Evolutionary conservation across 768 basidiomycete genomes (phyloP), one percentile per base, ranked within the genome.

Genomic region (Hortiboletus flavorubellus): DNA sequence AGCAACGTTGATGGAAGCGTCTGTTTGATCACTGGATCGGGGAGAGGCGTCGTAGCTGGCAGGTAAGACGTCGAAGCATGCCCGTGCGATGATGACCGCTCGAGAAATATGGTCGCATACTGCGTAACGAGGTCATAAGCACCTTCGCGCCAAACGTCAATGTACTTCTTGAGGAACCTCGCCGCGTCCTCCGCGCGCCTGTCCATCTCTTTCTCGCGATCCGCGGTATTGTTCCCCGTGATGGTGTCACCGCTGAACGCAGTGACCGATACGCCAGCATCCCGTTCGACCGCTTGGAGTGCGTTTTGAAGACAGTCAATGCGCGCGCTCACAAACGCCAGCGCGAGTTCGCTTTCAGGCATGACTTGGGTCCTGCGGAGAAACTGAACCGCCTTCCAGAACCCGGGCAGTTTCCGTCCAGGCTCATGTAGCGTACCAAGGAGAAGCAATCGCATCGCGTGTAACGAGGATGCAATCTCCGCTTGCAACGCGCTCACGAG

Each of bases 61-160:
- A 66, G 62, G 48, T 56, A 46, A 53, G 61, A 62, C 21, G 62
- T 56, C 34, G 58, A 49, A 16, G 55, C 46, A 30, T 62, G 55
- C 38, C 51, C 53, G 37, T 68, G 61, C 43, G 78, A 64, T 9
- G 75, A 73, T 23, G 77, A 73, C 49, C 81, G 83, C 58, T 92
- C 89, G 35, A 94, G 82, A 71, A 98, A 96, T 59, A 97, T 93
- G 38, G 92, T 85, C 3, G 87, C 80, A 64, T 85, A 97, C 67
- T 96, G 93, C 15, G 89, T 89, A 61, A 96, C 80, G 69, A 95
- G 83, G 70, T 98, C 93, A 73, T 95, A 90, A 21, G 93, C 89
- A 44, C 90, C 87, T 73, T 98, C 95, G 49, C 94, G 78, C 87
- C 95, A 97, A 11, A 85, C 72, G 65, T 96, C 95, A 59, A 96